Evolutionary conservation across 345 rosid genomes (phyloP).

Genomic region (Luvunga scandens): DNA sequence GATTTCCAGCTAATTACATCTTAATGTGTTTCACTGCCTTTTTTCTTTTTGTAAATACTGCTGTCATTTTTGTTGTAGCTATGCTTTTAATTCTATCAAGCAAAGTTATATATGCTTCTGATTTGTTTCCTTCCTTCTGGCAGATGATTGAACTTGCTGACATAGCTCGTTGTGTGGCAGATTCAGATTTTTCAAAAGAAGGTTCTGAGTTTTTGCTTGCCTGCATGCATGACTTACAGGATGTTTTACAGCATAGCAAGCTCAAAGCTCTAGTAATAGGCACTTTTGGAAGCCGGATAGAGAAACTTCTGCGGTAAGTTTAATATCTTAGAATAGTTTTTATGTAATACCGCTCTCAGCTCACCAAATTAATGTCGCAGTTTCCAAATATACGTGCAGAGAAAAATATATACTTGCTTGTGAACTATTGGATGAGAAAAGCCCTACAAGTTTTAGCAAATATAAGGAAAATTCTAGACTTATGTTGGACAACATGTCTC

Average conservation of each 20-base stretch:
- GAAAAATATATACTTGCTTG: constrained; percentile 70
- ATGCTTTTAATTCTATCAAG: background rate
- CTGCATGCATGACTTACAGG: constrained; percentile 78
- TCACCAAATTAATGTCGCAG: constrained; percentile 1
- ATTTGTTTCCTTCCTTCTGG: constrained; percentile 9
- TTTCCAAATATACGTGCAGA: constrained; percentile 38
- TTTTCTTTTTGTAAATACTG: constrained; percentile 4
- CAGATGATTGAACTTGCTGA: constrained; percentile 86
- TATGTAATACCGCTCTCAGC: constrained; percentile 4
- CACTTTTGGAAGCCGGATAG: constrained; percentile 76
- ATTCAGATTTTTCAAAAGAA: constrained; percentile 55
- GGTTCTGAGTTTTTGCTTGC: constrained; percentile 70
- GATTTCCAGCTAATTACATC: background rate
- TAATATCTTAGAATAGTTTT: constrained; percentile 9
- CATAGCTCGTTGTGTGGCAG: constrained; percentile 78
- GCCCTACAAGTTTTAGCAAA: constrained; percentile 34
- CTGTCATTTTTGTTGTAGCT: background rate
- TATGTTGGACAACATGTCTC: constrained; percentile 43
- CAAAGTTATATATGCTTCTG: background rate
- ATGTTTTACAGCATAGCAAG: constrained; percentile 60
- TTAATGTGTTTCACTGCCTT: background rate
- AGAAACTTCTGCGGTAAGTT: constrained; percentile 63
- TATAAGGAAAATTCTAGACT: constrained; percentile 39
- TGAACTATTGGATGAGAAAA: constrained; percentile 45
- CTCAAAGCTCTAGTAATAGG: constrained; percentile 80